Conservation (phyloP, 202 grass and related monocot species). For the Setaria viridis region DNA sequence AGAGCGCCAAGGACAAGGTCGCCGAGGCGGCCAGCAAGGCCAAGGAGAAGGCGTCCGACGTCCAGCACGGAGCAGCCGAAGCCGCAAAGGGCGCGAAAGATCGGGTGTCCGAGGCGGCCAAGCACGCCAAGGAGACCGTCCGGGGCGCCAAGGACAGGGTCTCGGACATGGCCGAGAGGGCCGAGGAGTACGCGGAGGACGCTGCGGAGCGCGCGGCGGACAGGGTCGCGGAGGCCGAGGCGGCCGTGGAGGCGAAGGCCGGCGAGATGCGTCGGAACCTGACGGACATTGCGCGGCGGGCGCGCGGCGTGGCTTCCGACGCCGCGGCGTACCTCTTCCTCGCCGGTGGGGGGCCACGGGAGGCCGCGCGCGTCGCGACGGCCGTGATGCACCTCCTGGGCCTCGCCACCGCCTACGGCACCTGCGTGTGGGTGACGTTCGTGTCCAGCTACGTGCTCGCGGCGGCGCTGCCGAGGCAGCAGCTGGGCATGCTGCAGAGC, state of each 20-base stretch:
- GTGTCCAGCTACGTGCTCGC: slow-evolving; percentile 75
- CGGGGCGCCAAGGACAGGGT: slow-evolving; percentile 34
- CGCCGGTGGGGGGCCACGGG: slow-evolving; percentile 1
- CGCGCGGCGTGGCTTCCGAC: slow-evolving; percentile 59
- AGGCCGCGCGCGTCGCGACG: slow-evolving; percentile 45
- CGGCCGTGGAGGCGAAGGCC: slow-evolving; percentile 33
- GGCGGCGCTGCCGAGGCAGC: slow-evolving; percentile 59
- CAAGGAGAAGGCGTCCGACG: slow-evolving; percentile 39
- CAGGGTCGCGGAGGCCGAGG: slow-evolving; percentile 43
- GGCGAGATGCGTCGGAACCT: slow-evolving; percentile 58
- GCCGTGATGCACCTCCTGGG: slow-evolving; percentile 69
- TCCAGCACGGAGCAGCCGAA: slow-evolving; percentile 34
- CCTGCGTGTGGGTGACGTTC: slow-evolving; percentile 88
- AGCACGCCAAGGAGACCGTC: slow-evolving; percentile 10
- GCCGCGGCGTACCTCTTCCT: slow-evolving; percentile 37
- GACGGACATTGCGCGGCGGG: slow-evolving; percentile 60
- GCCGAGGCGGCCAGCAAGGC: slow-evolving; percentile 26
- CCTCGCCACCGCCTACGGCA: slow-evolving; percentile 65
- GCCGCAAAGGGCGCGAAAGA: slow-evolving; percentile 33
- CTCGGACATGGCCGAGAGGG: slow-evolving; percentile 40
- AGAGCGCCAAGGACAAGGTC: slow-evolving; percentile 42
- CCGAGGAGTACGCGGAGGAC: slow-evolving; percentile 48
- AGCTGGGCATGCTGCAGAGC: slow-evolving; percentile 87
- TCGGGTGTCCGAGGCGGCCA: slow-evolving; percentile 34
- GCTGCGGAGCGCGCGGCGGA: slow-evolving; percentile 10